Evolutionary conservation across 2,329 filamentous ascomycete species (phyloP), one percentile per base, ranked within the genome.

Genomic region (Didymella arachidicola): DNA sequence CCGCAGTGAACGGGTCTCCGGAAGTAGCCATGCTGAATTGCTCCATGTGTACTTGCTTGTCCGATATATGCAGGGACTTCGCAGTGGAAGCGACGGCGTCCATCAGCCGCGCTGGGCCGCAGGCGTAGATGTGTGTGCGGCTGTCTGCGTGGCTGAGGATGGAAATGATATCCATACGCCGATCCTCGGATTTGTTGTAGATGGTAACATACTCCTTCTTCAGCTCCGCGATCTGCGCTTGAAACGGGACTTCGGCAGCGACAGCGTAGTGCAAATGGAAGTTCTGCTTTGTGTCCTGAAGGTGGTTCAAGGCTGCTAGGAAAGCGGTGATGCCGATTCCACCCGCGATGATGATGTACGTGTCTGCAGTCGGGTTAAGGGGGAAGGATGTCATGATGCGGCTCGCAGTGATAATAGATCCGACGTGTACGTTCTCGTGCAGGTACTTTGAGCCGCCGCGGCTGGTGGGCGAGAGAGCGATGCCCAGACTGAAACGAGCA

Each of bases 291-390:
- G 62, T 53, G 2, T 45, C 34, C 6, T 70, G 52, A 12, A 78
- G 70, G 12, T 70, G 60, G 47, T 82, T 74, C 3, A 85, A 68
- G 25, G 86, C 76, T 0, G 78, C 66, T 8, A 90, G 67, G 62
- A 89, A 89, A 0, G 87, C 87, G 1, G 88, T 90, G 60, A 90
- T 83, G 0, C 87, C 88, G 29, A 90, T 86, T 0, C 87, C 88
- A 10, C 85, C 87, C 0, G 82, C 86, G 29, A 90, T 83, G 65
- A 89, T 85, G 38, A 89, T 78, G 62, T 89, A 87, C 48, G 84
- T 79, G 62, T 84, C 85, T 7, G 84, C 84, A 1, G 80, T 75
- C 2, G 58, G 68, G 0, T 77, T 78, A 2, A 81, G 72, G 1
- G 80, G 79, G 25, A 87, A 79, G 41, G 80, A 83, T 0, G 75